These are phyloP conservation scores for Bullera alba DNA, from an alignment of 768 basidiomycete genomes.

Conservation along the genomic window DNA sequence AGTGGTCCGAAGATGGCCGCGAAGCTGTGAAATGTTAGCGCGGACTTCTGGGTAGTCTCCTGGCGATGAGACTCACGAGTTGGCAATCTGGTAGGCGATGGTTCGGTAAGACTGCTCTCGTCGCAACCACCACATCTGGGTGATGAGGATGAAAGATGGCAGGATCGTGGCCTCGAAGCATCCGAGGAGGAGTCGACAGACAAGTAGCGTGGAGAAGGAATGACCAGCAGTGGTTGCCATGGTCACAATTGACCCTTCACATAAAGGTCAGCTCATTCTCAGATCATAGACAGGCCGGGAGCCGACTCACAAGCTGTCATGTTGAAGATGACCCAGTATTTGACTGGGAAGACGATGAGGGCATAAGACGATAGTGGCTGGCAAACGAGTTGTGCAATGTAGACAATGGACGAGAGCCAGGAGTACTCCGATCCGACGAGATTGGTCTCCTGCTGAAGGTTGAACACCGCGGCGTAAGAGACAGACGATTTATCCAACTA, in stretches of 20 bases:
- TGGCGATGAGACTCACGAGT: too few species aligned
- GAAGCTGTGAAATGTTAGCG: too few species aligned
- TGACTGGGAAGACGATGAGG: constrained; percentile 39
- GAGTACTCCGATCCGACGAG: constrained; percentile 49
- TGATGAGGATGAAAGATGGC: constrained; percentile 52
- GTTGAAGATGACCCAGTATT: constrained; percentile 42
- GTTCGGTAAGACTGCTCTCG: constrained; percentile 30
- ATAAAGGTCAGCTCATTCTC: constrained; percentile 43
- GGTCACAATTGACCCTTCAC: background rate
- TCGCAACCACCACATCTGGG: constrained; percentile 38
- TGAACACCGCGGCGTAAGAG: constrained; percentile 53
- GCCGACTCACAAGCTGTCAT: constrained; percentile 26
- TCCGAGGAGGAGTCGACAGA: constrained; percentile 15
- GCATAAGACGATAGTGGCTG: constrained; percentile 35
- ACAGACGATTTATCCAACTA: constrained; percentile 50
- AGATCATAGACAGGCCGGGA: too few species aligned
- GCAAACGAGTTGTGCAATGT: constrained; percentile 32
- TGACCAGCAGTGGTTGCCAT: background rate
- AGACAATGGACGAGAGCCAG: constrained; percentile 50
- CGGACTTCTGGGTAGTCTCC: too few species aligned
- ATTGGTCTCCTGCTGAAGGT: constrained; percentile 43
- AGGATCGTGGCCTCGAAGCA: constrained; percentile 52
- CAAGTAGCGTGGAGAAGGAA: constrained; percentile 11
- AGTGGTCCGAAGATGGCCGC: constrained; percentile 29
- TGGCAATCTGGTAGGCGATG: constrained; percentile 43